Conservation (phyloP, 495 filamentous ascomycete species). For the Annulohypoxylon moriforme region DNA sequence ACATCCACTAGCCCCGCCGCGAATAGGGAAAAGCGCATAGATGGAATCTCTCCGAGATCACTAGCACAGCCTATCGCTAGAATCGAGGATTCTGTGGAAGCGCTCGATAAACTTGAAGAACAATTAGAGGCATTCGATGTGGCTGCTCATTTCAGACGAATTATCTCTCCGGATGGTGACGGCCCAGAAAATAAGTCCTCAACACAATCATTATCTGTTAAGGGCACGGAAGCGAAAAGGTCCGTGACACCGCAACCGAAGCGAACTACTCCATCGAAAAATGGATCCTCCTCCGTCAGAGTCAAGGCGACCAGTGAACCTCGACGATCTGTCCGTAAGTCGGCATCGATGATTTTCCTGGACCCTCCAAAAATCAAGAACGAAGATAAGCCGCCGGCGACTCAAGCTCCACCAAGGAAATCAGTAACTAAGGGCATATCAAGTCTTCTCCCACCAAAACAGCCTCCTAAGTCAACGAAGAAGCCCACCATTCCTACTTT, state of each 20-base stretch:
- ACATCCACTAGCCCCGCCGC: slow-evolving; percentile 21
- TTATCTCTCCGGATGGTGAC: slow-evolving; percentile 51
- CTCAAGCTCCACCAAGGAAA: slow-evolving; percentile 38
- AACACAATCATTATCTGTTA: slow-evolving; percentile 27
- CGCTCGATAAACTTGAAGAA: slow-evolving; percentile 75
- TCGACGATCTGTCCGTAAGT: slow-evolving; percentile 50
- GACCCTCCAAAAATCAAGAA: slow-evolving; percentile 38
- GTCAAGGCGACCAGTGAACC: slow-evolving; percentile 44
- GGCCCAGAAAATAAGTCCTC: slow-evolving; percentile 34
- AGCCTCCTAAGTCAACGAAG: slow-evolving; percentile 67
- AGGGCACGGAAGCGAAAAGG: slow-evolving; percentile 17
- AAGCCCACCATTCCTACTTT: slow-evolving; percentile 73
- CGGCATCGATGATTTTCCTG: slow-evolving; percentile 50
- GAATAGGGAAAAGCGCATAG: slow-evolving; percentile 29
- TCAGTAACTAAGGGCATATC: slow-evolving; percentile 48
- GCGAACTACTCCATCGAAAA: slow-evolving; percentile 29
- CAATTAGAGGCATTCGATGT: slow-evolving; percentile 65
- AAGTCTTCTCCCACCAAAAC: slow-evolving; percentile 60
- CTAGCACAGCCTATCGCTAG: slow-evolving; percentile 59
- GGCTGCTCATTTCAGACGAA: slow-evolving; percentile 54
- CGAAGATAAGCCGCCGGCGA: slow-evolving; percentile 45
- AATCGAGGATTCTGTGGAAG: slow-evolving; percentile 77
- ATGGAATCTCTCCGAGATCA: slow-evolving; percentile 14
- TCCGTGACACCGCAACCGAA: slow-evolving; percentile 45
- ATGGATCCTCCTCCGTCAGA: slow-evolving; percentile 34